These are phyloP conservation scores for Cordyceps cicadae DNA, from an alignment of 2,329 filamentous ascomycete genomes.

Conservation along the genomic window DNA sequence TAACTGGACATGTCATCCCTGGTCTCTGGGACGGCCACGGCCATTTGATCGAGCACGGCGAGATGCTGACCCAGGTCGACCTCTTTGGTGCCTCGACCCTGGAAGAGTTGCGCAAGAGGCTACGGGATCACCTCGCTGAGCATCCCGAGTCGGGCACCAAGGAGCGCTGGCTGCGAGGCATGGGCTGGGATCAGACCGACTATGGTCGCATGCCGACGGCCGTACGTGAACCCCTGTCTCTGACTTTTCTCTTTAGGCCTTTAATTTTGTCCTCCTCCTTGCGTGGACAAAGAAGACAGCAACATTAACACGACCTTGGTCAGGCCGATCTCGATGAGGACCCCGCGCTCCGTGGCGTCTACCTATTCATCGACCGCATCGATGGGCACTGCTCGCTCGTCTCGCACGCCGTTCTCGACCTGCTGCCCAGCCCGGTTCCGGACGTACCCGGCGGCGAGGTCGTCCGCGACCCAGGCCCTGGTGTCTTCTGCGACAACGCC, in stretches of 20 bases:
- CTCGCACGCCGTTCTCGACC: slow-evolving; percentile 52
- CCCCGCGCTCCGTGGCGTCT: slow-evolving; percentile 43
- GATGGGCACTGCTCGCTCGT: slow-evolving; percentile 66
- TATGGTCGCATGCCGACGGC: slow-evolving; percentile 59
- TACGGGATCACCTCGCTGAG: slow-evolving; percentile 41
- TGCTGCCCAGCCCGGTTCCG: slow-evolving; percentile 45
- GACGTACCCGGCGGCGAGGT: slow-evolving; percentile 57
- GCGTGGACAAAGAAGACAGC: too few species aligned
- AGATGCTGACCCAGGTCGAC: slow-evolving; percentile 58
- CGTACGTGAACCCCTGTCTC: slow-evolving; percentile 28
- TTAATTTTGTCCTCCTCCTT: too few species aligned
- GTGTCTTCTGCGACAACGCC: slow-evolving; percentile 67
- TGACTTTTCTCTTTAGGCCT: background rate
- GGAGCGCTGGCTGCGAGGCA: slow-evolving; percentile 55
- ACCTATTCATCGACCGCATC: slow-evolving; percentile 61
- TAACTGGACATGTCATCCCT: slow-evolving; percentile 49
- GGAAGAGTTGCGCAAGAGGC: slow-evolving; percentile 43
- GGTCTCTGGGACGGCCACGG: slow-evolving; percentile 66
- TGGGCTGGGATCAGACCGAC: slow-evolving; percentile 63
- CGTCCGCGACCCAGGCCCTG: slow-evolving; percentile 50
- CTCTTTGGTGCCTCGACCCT: slow-evolving; percentile 52
- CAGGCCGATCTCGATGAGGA: slow-evolving; percentile 49
- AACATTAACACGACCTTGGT: background rate
- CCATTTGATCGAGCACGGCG: slow-evolving; percentile 57
- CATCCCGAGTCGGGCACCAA: slow-evolving; percentile 45